A percentile compares a stretch with the other conserved stretches of the same genome.
These are phyloP conservation scores for Flaveria brownii DNA, from an alignment of 129 eudicot genomes.

Conservation along the genomic window DNA sequence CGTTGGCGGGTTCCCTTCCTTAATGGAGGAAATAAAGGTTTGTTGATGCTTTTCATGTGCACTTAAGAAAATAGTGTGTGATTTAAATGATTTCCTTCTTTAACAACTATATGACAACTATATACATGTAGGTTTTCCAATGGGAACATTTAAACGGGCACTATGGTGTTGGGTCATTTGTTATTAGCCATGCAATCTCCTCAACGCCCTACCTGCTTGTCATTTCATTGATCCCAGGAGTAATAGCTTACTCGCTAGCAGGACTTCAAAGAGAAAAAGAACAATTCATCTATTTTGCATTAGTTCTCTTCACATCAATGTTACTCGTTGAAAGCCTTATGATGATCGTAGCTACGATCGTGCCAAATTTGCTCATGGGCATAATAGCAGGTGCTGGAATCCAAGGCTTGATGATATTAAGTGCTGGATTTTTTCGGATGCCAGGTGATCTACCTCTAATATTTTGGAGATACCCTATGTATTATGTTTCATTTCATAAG, in stretches of 20 bases:
- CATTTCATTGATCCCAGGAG: conserved; percentile 52
- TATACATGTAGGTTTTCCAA: conserved; percentile 45
- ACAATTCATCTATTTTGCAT: conserved; percentile 44
- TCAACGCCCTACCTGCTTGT: conserved; percentile 48
- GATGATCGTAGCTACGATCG: conserved; percentile 69
- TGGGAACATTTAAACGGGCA: conserved; percentile 68
- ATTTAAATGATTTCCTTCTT: background rate
- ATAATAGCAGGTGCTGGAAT: conserved; percentile 65
- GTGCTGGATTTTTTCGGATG: conserved; percentile 53
- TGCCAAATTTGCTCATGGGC: conserved; percentile 72
- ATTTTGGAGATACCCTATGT: conserved; percentile 58
- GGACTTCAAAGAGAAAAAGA: conserved; percentile 45
- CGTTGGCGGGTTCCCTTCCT: conserved; percentile 87
- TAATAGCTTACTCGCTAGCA: conserved; percentile 44
- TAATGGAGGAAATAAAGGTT: conserved; percentile 88
- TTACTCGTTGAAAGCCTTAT: conserved; percentile 66
- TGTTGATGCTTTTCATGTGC: background rate
- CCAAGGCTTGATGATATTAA: conserved; percentile 62
- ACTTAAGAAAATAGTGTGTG: background rate
- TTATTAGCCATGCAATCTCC: conserved; percentile 58
- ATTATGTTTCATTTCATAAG: conserved; percentile 49
- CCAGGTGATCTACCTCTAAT: conserved; percentile 42
- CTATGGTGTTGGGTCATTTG: conserved; percentile 52
- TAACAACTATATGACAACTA: background rate
- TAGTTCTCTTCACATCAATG: conserved; percentile 45